Evolutionary conservation across 2,329 filamentous ascomycete genomes (phyloP), one percentile per base, ranked within the genome.

Genomic region (Fusarium nanum): DNA sequence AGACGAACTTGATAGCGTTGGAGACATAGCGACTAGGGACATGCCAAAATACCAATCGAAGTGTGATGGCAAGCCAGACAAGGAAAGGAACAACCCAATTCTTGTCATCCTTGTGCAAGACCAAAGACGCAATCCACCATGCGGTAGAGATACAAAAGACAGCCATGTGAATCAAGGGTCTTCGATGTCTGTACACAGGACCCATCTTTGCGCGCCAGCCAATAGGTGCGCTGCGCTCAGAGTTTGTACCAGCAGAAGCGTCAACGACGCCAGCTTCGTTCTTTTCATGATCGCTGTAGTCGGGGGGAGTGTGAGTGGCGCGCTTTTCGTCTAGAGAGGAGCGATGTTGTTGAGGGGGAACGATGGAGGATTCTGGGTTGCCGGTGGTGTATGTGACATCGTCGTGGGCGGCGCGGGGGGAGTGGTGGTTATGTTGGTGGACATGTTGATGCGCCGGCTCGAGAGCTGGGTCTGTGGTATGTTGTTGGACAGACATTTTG

Each of bases 11-110:
- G 80, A 93, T 87, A 4, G 92, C 91, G 65, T 82, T 86, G 64
- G 88, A 89, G 70, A 94, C 80, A 71, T 91, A 83, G 42, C 86
- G 86, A 72, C 90, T 88, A 2, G 92, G 90, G 5, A 95, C 81
- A 76, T 93, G 89, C 80, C 92, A 88, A 77, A 91, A 92, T 76
- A 97, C 70, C 50, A 97, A 78, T 34, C 94, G 91, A 53, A 96
- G 83, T 13, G 87, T 88, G 73, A 97, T 89, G 71, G 84, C 86
- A 47, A 97, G 87, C 84, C 91, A 97, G 48, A 97, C 77, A 53
- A 97, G 84, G 81, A 97, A 96, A 0, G 94, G 93, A 52, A 94
- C 88, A 60, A 97, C 81, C 93, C 93, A 97, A 76, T 93, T 93
- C 80, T 84, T 85, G 75, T 93, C 89, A 63, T 91, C 73, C 63